These are phyloP conservation scores for Juncus inflexus DNA, from an alignment of 176 grass and related monocot species.

Conservation along the genomic window DNA sequence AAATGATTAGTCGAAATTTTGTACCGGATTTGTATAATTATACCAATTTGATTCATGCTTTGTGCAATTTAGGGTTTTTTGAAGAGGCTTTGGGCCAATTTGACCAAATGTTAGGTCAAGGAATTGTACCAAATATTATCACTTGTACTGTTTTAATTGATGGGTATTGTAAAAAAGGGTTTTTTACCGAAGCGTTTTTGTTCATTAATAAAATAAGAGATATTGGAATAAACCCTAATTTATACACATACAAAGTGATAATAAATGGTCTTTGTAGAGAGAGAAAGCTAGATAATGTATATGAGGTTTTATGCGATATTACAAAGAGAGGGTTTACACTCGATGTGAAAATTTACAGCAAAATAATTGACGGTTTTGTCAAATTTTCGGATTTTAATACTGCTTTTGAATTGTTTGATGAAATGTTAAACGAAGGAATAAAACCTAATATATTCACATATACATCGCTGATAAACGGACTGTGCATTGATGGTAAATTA, in stretches of 20 bases:
- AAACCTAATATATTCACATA: constrained; percentile 50
- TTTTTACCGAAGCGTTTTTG: constrained; percentile 48
- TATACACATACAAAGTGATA: constrained; percentile 53
- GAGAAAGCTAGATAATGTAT: constrained; percentile 35
- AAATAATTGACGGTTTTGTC: constrained; percentile 51
- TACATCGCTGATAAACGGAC: constrained; percentile 53
- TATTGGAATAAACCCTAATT: constrained; percentile 51
- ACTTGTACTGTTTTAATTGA: constrained; percentile 69
- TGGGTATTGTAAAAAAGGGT: constrained; percentile 44
- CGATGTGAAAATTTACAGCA: constrained; percentile 60
- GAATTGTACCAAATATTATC: constrained; percentile 48
- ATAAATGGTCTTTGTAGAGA: constrained; percentile 61
- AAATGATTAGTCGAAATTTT: constrained; percentile 46
- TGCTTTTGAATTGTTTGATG: constrained; percentile 39
- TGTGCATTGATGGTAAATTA: constrained; percentile 44
- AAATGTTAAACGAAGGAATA: constrained; percentile 38
- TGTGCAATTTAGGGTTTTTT: constrained; percentile 53
- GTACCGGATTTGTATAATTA: constrained; percentile 50
- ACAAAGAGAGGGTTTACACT: constrained; percentile 59
- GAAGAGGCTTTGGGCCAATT: constrained; percentile 52
- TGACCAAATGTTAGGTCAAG: constrained; percentile 52
- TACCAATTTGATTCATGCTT: constrained; percentile 67
- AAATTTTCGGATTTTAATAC: constrained; percentile 55
- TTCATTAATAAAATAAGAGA: constrained; percentile 47
- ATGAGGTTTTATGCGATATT: constrained; percentile 53